Percentiles rank a stretch among this genome's conserved stretches.
phyloP scores from a whole-genome alignment of 495 filamentous ascomycete genomes.

The Hyaloscypha variabilis region DNA sequence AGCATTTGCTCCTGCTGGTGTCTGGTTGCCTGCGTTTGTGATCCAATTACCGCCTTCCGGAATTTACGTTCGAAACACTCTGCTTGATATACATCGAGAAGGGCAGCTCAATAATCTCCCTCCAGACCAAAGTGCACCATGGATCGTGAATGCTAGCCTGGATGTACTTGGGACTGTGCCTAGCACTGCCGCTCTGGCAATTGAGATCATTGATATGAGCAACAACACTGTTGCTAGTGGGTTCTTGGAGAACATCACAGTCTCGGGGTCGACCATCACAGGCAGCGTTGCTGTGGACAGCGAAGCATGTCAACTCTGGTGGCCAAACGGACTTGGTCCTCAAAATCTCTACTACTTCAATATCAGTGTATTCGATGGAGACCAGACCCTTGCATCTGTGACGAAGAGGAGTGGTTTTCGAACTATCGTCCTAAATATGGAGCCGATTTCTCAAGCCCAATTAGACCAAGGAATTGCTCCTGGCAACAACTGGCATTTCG shows the following conservation, averaged over 20 bases:
- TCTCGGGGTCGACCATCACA: conserved; percentile 47
- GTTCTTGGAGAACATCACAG: conserved; percentile 42
- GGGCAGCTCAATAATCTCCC: conserved; percentile 49
- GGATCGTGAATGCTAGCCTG: conserved; percentile 72
- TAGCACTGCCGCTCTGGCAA: conserved; percentile 46
- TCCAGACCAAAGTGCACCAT: conserved; percentile 47
- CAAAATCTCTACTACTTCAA: conserved; percentile 65
- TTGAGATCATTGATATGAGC: conserved; percentile 54
- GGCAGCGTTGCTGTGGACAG: conserved; percentile 51
- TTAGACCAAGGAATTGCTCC: conserved; percentile 61
- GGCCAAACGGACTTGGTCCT: conserved; percentile 68
- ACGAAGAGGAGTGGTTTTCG: conserved; percentile 68
- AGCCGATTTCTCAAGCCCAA: conserved; percentile 58
- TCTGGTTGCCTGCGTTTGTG: conserved; percentile 69
- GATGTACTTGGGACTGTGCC: conserved; percentile 62
- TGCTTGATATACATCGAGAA: conserved; percentile 49
- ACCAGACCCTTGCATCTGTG: conserved; percentile 33
- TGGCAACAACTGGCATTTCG: conserved; percentile 74
- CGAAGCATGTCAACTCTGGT: conserved; percentile 68
- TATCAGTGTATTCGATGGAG: conserved; percentile 40
- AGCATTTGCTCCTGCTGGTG: conserved; percentile 68
- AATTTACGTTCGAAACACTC: conserved; percentile 55
- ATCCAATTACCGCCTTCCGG: conserved; percentile 54
- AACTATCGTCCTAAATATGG: conserved; percentile 61
- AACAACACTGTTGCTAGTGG: conserved; percentile 51